Evolutionary conservation across 495 filamentous ascomycete genomes (phyloP).

Genomic region (Daldinia concentrica): DNA sequence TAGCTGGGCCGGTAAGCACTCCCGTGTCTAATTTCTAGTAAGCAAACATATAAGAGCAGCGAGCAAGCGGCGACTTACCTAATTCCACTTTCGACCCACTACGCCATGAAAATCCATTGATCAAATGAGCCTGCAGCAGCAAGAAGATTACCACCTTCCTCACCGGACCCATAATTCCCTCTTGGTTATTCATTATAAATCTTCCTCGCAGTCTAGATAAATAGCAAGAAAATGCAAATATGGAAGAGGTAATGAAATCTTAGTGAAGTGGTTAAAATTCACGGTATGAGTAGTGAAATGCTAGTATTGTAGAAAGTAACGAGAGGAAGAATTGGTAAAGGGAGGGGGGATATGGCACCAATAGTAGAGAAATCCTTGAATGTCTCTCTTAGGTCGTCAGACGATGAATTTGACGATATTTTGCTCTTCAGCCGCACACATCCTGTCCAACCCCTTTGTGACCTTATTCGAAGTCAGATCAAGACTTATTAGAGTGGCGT

Average conservation of each 20-base stretch:
- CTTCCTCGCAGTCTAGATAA: neutral
- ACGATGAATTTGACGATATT: too few relatives aligned
- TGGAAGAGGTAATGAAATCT: neutral
- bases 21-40: constrained; percentile 1
- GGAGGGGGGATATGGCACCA: too few relatives aligned
- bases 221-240: neutral
- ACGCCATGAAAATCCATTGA: constrained; percentile 46
- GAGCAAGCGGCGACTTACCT: constrained; percentile 1
- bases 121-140: constrained; percentile 1
- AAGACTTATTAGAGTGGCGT: neutral
- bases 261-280: too few relatives aligned
- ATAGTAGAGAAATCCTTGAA: too few relatives aligned
- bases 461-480: neutral
- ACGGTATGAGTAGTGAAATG: too few relatives aligned
- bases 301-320: too few relatives aligned
- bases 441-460: too few relatives aligned
- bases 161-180: constrained; percentile 1
- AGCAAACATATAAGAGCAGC: neutral
- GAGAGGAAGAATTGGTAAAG: too few relatives aligned
- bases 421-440: too few relatives aligned
- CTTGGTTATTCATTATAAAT: neutral
- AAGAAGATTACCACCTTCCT: constrained; percentile 13
- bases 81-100: constrained; percentile 25
- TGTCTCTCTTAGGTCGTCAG: too few relatives aligned
- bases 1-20: neutral